Percentiles rank a stretch among this genome's conserved stretches.
These are phyloP conservation scores for Apiotrichum porosum DNA, from an alignment of 1,284 basidiomycete species.

Conservation along the genomic window DNA sequence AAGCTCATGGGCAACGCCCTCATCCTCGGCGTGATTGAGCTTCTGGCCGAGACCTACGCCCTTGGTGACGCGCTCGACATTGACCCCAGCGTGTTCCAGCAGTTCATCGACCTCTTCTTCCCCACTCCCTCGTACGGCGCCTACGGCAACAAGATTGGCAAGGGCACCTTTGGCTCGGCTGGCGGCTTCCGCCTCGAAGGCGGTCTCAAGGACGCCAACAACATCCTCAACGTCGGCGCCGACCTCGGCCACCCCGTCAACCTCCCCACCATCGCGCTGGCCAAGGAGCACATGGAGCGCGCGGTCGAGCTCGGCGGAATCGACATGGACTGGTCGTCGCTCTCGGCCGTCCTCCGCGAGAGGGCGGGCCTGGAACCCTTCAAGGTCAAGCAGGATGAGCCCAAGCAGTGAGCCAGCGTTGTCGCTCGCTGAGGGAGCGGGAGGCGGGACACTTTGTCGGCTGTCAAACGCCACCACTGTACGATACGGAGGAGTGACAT, in stretches of 20 bases:
- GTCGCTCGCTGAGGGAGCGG: no score
- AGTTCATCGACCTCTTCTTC: slow-evolving; percentile 29
- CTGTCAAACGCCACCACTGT: no score
- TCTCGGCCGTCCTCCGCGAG: slow-evolving; percentile 20
- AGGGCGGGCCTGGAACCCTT: slow-evolving; percentile 24
- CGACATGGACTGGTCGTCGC: slow-evolving; percentile 26
- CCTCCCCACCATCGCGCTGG: slow-evolving; percentile 28
- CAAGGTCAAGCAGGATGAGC: slow-evolving; percentile 6
- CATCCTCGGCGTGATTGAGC: slow-evolving; percentile 38
- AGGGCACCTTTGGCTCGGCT: slow-evolving; percentile 26
- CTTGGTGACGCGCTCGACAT: slow-evolving; percentile 33
- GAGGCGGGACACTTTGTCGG: no score
- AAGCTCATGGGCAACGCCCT: slow-evolving; percentile 42
- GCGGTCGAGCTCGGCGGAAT: slow-evolving; percentile 24
- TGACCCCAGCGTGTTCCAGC: slow-evolving; percentile 23
- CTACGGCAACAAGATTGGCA: slow-evolving; percentile 39
- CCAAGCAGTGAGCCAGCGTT: slow-evolving; percentile 3
- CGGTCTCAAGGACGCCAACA: slow-evolving; percentile 29
- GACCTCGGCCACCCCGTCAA: slow-evolving; percentile 24
- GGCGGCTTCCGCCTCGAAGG: slow-evolving; percentile 33
- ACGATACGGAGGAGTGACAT: no score
- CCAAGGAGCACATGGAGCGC: slow-evolving; percentile 23
- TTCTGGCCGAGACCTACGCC: slow-evolving; percentile 37
- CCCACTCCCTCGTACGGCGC: slow-evolving; percentile 34
- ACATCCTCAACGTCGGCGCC: slow-evolving; percentile 16